Conservation (phyloP, 1,284 basidiomycete genomes). For the Puccinia brachypodii region DNA sequence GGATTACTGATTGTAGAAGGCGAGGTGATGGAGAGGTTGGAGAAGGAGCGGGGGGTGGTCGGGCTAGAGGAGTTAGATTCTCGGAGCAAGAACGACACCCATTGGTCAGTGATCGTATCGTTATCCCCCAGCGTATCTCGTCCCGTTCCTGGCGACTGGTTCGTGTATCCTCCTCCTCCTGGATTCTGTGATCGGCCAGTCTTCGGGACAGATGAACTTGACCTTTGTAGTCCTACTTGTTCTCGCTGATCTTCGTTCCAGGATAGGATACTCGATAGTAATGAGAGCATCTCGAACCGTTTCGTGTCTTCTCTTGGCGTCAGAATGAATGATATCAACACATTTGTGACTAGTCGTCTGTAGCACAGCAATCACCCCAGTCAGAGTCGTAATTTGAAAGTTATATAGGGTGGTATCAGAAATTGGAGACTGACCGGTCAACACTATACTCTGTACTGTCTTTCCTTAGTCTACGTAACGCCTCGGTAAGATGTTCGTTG, state of each 20-base stretch:
- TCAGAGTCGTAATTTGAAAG: not conserved
- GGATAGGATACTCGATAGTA: constrained; percentile 81
- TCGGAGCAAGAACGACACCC: constrained; percentile 47
- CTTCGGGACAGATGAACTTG: constrained; percentile 54
- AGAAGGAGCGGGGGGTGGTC: not conserved
- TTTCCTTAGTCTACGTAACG: constrained; percentile 83
- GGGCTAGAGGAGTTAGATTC: constrained; percentile 36
- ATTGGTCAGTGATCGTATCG: constrained; percentile 49
- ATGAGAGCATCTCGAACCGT: constrained; percentile 90
- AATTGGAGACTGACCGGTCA: constrained; percentile 62
- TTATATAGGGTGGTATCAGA: not conserved
- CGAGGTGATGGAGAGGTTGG: not conserved
- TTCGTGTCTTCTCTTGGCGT: constrained; percentile 89
- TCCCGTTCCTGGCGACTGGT: not conserved
- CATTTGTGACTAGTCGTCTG: constrained; percentile 86
- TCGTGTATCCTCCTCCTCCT: too few relatives aligned
- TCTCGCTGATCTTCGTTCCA: constrained; percentile 90
- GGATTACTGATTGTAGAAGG: not conserved
- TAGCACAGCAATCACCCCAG: not conserved
- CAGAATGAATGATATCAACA: constrained; percentile 85
- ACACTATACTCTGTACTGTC: constrained; percentile 84
- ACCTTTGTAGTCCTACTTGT: constrained; percentile 79
- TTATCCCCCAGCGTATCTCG: constrained; percentile 41
- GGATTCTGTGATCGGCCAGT: not conserved
- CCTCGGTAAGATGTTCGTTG: constrained; percentile 96